phyloP scores from a whole-genome alignment of 2,329 filamentous ascomycete genomes.

The Diaporthe capsici region DNA sequence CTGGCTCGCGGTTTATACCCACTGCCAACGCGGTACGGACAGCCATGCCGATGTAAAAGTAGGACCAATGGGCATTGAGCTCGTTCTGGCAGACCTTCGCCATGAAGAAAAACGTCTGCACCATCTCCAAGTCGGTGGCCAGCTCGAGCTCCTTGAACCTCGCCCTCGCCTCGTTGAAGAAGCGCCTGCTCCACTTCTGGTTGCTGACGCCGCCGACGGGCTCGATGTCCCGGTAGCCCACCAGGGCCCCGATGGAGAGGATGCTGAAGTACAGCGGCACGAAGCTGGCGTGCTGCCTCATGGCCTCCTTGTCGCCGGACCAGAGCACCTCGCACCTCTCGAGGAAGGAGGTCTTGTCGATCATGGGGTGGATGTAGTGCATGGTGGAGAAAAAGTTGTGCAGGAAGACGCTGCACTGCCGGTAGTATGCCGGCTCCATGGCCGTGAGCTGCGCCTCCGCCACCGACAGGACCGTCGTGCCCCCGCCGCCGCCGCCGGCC shows the following conservation, averaged over 20 bases:
- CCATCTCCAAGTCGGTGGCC: constrained; percentile 61
- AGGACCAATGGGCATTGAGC: constrained; percentile 62
- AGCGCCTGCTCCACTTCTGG: constrained; percentile 61
- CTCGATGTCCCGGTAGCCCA: constrained; percentile 59
- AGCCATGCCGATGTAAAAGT: constrained; percentile 63
- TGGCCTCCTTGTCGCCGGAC: constrained; percentile 47
- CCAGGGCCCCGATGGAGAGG: constrained; percentile 60
- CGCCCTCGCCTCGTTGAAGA: constrained; percentile 59
- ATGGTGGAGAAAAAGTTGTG: constrained; percentile 63
- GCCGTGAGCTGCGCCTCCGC: constrained; percentile 32
- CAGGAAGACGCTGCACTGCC: constrained; percentile 60
- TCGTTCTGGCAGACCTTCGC: constrained; percentile 65
- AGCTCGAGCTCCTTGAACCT: constrained; percentile 57
- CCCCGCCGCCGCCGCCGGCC: background rate
- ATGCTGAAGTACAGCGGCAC: constrained; percentile 62
- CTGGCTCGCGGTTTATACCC: constrained; percentile 61
- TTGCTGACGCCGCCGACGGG: constrained; percentile 58
- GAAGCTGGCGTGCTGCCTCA: constrained; percentile 54
- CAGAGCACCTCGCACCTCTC: constrained; percentile 59
- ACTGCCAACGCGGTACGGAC: constrained; percentile 62
- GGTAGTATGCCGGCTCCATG: constrained; percentile 52
- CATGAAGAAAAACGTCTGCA: constrained; percentile 63
- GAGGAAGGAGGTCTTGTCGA: constrained; percentile 58
- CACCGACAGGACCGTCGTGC: background rate
- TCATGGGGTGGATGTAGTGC: constrained; percentile 54